These are phyloP conservation scores for Diaporthe citrichinensis DNA, from an alignment of 2,329 filamentous ascomycete genomes.

Conservation along the genomic window DNA sequence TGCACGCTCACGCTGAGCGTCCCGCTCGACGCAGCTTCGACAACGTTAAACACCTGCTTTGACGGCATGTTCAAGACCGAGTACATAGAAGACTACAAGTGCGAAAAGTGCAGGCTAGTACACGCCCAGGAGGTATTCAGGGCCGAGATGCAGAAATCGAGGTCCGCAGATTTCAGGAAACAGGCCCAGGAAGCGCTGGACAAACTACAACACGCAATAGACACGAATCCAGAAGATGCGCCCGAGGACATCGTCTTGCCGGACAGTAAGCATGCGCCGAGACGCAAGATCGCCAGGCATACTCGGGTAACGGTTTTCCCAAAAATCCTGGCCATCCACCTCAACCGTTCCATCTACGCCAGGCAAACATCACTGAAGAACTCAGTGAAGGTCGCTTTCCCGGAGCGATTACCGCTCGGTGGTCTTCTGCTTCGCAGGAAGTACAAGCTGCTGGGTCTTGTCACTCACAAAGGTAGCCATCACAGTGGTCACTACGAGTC, in stretches of 20 bases:
- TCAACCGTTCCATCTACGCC: conserved; percentile 91
- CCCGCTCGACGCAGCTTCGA: conserved; percentile 81
- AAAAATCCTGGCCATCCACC: conserved; percentile 89
- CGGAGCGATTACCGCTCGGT: conserved; percentile 87
- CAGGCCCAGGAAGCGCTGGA: conserved; percentile 71
- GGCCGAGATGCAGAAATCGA: conserved; percentile 69
- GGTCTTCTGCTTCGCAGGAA: conserved; percentile 82
- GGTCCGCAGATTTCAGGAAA: conserved; percentile 65
- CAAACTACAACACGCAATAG: conserved; percentile 78
- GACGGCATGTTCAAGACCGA: conserved; percentile 96
- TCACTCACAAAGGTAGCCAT: conserved; percentile 96
- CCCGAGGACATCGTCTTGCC: conserved; percentile 82
- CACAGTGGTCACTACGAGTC: conserved; percentile 98
- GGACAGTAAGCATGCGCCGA: conserved; percentile 80
- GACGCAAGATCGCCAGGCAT: conserved; percentile 87
- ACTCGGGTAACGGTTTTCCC: conserved; percentile 91
- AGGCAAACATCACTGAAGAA: conserved; percentile 89
- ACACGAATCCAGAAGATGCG: conserved; percentile 84
- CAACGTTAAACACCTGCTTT: conserved; percentile 88
- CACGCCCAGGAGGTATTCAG: conserved; percentile 79
- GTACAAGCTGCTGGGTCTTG: conserved; percentile 88
- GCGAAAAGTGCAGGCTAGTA: conserved; percentile 90
- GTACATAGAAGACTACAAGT: conserved; percentile 96
- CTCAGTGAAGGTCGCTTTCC: conserved; percentile 92
- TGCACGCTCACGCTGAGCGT: conserved; percentile 94